phyloP scores from a whole-genome alignment of 1,284 basidiomycete species.

The Porodaedalea pini region DNA sequence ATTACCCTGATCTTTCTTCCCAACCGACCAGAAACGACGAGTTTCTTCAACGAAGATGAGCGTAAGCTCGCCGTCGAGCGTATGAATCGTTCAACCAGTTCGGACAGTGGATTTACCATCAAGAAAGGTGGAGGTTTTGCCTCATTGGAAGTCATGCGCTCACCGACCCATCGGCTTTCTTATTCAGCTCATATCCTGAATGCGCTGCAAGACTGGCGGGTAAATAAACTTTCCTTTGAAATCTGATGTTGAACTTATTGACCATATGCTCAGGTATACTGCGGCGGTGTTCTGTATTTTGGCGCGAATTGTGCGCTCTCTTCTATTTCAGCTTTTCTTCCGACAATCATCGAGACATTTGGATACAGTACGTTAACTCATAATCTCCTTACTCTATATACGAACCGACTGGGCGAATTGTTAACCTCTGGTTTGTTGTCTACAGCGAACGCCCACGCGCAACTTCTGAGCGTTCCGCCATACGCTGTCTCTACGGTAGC shows the following conservation, averaged over 20 bases:
- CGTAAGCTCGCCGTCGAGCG: constrained; percentile 69
- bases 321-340: constrained; percentile 79
- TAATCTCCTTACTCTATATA: too few species aligned
- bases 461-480: constrained; percentile 77
- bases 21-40: constrained; percentile 71
- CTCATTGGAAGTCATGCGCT: not conserved
- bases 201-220: constrained; percentile 73
- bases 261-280: constrained; percentile 45
- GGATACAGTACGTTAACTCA: constrained; percentile 53
- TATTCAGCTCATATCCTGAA: constrained; percentile 52
- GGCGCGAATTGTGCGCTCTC: constrained; percentile 77
- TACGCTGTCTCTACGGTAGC: constrained; percentile 71
- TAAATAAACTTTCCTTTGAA: constrained; percentile 27
- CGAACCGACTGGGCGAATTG: too few species aligned
- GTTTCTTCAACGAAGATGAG: constrained; percentile 67
- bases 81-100: constrained; percentile 65
- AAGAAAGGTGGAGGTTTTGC: constrained; percentile 47
- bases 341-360: constrained; percentile 76
- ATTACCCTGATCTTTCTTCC: constrained; percentile 67
- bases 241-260: not conserved
- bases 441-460: constrained; percentile 53
- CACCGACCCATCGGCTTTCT: not conserved
- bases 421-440: too few species aligned
- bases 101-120: constrained; percentile 62
- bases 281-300: constrained; percentile 66